Base-by-base conservation (phyloP, 2,329 filamentous ascomycete genomes). In the Nemania sp. region DNA sequence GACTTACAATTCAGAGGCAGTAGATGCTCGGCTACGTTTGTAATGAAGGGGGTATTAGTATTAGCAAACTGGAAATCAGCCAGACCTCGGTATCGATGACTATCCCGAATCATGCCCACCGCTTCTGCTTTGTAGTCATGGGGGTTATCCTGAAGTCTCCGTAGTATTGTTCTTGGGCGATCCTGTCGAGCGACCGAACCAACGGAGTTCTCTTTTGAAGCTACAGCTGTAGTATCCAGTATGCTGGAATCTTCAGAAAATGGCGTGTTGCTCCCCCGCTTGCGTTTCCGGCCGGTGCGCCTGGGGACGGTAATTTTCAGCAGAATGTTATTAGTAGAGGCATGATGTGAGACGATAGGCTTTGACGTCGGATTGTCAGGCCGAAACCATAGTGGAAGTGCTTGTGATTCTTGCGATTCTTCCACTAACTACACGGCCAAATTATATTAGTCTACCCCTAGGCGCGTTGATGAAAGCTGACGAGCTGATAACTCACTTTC, bases 21-120 rank as follows among this genome's bases (percentile, higher is more conserved):
- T 22, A 95, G 77, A 49, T 87, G 82, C 2, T 91, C 79, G 47
- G 83, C 80, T 52, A 97, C 84, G 54, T 86, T 83, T 26, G 80
- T 79, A 64, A 91, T 84, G 69, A 95, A 90, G 0, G 81, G 75
- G 40, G 86, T 87, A 30, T 81, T 79, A 12, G 79, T 79, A 45
- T 88, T 85, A 19, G 89, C 84, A 72, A 87, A 93, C 65, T 95
- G 90, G 66, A 95, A 95, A 71, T 97, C 93, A 7, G 91, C 87
- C 60, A 96, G 79, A 26, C 81, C 86, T 68, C 93, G 83, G 71
- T 95, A 99, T 31, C 93, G 84, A 76, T 97, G 91, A 1, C 88
- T 94, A 62, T 90, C 84, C 50, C 86, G 83, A 56, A 97, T 82
- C 17, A 84, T 72, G 6, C 91, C 91, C 3, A 92, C 79, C 1